phyloP scores from a whole-genome alignment of 768 basidiomycete genomes.

The Tricholoma sp. region DNA sequence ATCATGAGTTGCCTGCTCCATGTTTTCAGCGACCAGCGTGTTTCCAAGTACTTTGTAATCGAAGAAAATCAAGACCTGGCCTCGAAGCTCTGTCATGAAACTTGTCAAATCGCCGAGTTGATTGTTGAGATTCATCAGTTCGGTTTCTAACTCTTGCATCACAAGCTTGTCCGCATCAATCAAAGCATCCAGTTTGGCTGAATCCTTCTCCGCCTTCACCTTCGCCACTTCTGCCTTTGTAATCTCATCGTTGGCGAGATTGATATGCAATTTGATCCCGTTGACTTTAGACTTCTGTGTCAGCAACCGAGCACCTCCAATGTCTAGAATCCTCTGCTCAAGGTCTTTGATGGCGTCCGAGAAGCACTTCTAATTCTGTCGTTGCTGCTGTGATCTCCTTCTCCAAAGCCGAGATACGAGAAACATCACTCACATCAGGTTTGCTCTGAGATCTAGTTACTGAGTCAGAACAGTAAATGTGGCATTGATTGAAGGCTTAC shows the following conservation, averaged over 20 bases:
- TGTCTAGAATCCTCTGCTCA: slow-evolving; percentile 88
- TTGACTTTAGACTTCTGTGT: slow-evolving; percentile 91
- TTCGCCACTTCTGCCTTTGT: slow-evolving; percentile 92
- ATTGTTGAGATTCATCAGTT: slow-evolving; percentile 56
- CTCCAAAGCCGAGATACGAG: slow-evolving; percentile 73
- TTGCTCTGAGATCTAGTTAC: slow-evolving; percentile 66
- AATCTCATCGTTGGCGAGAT: slow-evolving; percentile 82
- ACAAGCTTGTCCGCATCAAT: slow-evolving; percentile 49
- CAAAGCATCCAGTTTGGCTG: slow-evolving; percentile 54
- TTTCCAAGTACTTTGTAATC: too few species aligned
- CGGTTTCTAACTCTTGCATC: slow-evolving; percentile 59
- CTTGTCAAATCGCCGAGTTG: slow-evolving; percentile 53
- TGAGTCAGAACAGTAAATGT: neutral
- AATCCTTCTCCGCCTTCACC: slow-evolving; percentile 84
- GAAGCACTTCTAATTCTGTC: slow-evolving; percentile 60
- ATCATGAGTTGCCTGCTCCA: too few species aligned
- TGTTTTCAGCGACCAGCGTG: too few species aligned
- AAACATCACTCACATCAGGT: slow-evolving; percentile 76
- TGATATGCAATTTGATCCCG: slow-evolving; percentile 79
- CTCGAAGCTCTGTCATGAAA: slow-evolving; percentile 58
- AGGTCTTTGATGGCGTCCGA: slow-evolving; percentile 79
- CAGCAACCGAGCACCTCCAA: slow-evolving; percentile 85
- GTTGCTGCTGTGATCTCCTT: slow-evolving; percentile 53
- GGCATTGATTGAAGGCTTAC: slow-evolving; percentile 40
- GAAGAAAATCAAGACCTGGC: too few species aligned